Percentiles rank a stretch among this genome's conserved stretches.
These are phyloP conservation scores for Cryphonectria japonica DNA, from an alignment of 2,329 filamentous ascomycete genomes.

Conservation along the genomic window DNA sequence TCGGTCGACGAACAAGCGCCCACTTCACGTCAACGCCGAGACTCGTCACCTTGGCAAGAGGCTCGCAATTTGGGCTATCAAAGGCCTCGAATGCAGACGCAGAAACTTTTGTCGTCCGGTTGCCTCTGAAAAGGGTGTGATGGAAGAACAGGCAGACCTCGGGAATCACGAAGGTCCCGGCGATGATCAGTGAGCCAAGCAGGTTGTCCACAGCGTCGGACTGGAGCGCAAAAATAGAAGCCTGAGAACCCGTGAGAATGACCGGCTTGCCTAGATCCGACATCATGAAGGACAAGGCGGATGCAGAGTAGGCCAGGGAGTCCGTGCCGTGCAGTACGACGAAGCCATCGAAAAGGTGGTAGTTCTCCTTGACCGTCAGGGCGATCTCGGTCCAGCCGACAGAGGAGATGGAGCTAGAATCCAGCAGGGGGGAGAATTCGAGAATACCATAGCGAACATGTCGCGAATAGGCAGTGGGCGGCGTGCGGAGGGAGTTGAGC, in stretches of 20 bases:
- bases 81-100: conserved; percentile 87
- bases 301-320: conserved; percentile 86
- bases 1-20: conserved; percentile 76
- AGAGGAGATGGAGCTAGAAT: conserved; percentile 88
- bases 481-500: conserved; percentile 76
- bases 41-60: conserved; percentile 80
- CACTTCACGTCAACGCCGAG: conserved; percentile 81
- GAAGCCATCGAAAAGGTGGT: conserved; percentile 86
- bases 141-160: conserved; percentile 96
- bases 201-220: conserved; percentile 92
- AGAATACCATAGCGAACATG: conserved; percentile 83
- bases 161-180: conserved; percentile 89
- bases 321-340: conserved; percentile 91
- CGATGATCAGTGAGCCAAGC: conserved; percentile 84
- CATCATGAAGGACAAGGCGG: conserved; percentile 91
- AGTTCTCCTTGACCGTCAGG: conserved; percentile 78
- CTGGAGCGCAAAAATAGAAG: conserved; percentile 87
- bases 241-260: conserved; percentile 80
- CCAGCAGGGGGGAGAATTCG: conserved; percentile 82
- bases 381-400: conserved; percentile 87
- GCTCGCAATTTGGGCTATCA: conserved; percentile 81
- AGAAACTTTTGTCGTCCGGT: conserved; percentile 85
- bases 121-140: conserved; percentile 86
- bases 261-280: conserved; percentile 89
- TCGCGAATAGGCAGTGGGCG: conserved; percentile 76